A percentile compares a stretch with the other conserved stretches of the same genome.
These are phyloP conservation scores for Withania somnifera DNA, from an alignment of 305 asterid species.

Conservation along the genomic window DNA sequence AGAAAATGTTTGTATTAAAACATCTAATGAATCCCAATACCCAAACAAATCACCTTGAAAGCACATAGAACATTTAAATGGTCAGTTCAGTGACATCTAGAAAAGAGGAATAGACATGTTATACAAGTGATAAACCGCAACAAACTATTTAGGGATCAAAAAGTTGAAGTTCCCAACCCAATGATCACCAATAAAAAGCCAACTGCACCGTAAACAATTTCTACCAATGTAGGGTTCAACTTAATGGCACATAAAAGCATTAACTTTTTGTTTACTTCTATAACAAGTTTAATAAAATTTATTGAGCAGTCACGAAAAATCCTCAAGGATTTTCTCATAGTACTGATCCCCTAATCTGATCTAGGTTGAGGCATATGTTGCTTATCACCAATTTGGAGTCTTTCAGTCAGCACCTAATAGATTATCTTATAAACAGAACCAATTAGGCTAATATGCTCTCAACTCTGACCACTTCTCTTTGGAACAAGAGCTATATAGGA, in stretches of 20 bases:
- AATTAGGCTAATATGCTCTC: not conserved
- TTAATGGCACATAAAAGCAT: not conserved
- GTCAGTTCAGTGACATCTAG: not conserved
- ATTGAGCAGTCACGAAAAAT: not conserved
- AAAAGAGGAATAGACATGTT: not conserved
- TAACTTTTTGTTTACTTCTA: not conserved
- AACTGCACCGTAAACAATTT: not conserved
- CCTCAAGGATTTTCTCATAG: not conserved
- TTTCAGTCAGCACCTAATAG: not conserved
- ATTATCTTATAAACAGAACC: not conserved
- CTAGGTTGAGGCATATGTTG: not conserved
- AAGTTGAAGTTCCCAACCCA: not conserved
- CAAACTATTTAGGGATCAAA: not conserved
- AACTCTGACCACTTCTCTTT: not conserved
- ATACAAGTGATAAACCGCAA: not conserved
- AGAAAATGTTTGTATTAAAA: not conserved
- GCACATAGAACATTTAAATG: not conserved
- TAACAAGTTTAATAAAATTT: not conserved
- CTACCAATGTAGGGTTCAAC: not conserved
- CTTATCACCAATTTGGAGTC: not conserved
- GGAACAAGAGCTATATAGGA: not conserved
- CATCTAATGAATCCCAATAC: not conserved
- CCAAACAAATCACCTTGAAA: not conserved
- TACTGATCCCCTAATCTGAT: not conserved
- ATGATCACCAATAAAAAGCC: not conserved